phyloP scores from a whole-genome alignment of 2,329 filamentous ascomycete species.

The Cryphonectria nitschkei region DNA sequence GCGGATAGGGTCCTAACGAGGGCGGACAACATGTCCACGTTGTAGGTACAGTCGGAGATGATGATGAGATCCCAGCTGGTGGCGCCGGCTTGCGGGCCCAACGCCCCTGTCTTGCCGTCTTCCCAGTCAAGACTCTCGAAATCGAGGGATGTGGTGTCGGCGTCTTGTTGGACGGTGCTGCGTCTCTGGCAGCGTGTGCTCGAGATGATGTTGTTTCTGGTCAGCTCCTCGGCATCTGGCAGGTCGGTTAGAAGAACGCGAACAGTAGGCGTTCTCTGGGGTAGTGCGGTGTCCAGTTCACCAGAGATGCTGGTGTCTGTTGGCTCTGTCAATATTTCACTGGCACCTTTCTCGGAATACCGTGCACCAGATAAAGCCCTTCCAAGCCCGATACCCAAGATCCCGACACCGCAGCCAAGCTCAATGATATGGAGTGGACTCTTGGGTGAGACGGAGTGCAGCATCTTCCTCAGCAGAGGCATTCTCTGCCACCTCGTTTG shows the following conservation, averaged over 20 bases:
- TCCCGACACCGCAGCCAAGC: slow-evolving; percentile 60
- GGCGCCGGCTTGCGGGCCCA: slow-evolving; percentile 46
- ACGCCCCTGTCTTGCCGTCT: slow-evolving; percentile 48
- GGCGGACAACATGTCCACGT: slow-evolving; percentile 57
- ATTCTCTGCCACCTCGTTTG: slow-evolving; percentile 9
- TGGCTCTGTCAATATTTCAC: background rate
- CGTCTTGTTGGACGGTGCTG: background rate
- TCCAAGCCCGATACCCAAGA: slow-evolving; percentile 56
- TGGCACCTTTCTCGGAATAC: no score
- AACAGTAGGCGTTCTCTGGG: slow-evolving; percentile 29
- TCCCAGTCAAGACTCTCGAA: slow-evolving; percentile 65
- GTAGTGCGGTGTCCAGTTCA: background rate
- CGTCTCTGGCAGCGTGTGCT: slow-evolving; percentile 25
- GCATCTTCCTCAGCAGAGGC: slow-evolving; percentile 37
- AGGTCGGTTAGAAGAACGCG: slow-evolving; percentile 59
- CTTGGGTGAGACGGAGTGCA: slow-evolving; percentile 33
- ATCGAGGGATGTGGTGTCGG: slow-evolving; percentile 27
- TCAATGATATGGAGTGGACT: slow-evolving; percentile 51
- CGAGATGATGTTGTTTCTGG: slow-evolving; percentile 50
- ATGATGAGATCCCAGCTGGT: slow-evolving; percentile 56
- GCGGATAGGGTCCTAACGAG: slow-evolving; percentile 57
- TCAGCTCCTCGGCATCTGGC: slow-evolving; percentile 55
- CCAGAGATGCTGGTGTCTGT: background rate
- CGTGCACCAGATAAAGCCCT: slow-evolving; percentile 34
- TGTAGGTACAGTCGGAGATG: slow-evolving; percentile 66